phyloP scores from a whole-genome alignment of 1,284 basidiomycete species.

The Rhodotorula sp. region DNA sequence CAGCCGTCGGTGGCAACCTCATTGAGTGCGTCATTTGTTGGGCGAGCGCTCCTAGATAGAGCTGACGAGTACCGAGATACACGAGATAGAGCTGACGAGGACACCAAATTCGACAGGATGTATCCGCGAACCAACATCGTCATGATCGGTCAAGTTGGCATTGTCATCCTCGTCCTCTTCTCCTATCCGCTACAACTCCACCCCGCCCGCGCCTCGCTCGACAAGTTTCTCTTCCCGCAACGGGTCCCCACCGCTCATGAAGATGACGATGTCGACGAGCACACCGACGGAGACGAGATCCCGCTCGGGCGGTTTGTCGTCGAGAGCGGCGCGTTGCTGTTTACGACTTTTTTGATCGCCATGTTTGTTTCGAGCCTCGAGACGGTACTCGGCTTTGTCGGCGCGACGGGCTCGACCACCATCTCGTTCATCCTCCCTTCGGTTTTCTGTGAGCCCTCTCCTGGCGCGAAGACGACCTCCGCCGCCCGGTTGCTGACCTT shows the following conservation, averaged over 20 bases:
- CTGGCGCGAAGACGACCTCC: not conserved
- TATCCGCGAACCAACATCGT: conserved; percentile 93
- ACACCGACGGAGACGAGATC: conserved; percentile 47
- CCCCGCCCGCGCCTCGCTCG: conserved; percentile 87
- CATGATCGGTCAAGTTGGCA: conserved; percentile 87
- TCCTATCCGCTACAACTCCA: conserved; percentile 85
- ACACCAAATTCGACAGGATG: too few species aligned
- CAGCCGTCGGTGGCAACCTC: conserved; percentile 82
- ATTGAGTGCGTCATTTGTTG: conserved; percentile 57
- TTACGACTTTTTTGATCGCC: conserved; percentile 64
- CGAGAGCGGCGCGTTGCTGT: conserved; percentile 71
- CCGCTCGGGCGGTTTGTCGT: conserved; percentile 64
- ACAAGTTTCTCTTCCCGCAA: conserved; percentile 71
- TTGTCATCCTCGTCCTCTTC: conserved; percentile 83
- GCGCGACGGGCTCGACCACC: conserved; percentile 90
- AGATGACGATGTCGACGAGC: conserved; percentile 34
- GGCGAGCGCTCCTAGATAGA: too few species aligned
- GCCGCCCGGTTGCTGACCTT: not conserved
- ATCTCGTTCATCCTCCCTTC: conserved; percentile 97
- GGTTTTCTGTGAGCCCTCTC: conserved; percentile 54
- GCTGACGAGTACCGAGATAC: too few species aligned
- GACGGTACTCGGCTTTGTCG: conserved; percentile 85
- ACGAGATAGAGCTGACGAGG: too few species aligned
- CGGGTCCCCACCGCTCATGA: conserved; percentile 33
- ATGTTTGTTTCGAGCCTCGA: conserved; percentile 79